These are phyloP conservation scores for Ophiostoma himal-ulmi DNA, from an alignment of 2,329 filamentous ascomycete species.

Conservation along the genomic window DNA sequence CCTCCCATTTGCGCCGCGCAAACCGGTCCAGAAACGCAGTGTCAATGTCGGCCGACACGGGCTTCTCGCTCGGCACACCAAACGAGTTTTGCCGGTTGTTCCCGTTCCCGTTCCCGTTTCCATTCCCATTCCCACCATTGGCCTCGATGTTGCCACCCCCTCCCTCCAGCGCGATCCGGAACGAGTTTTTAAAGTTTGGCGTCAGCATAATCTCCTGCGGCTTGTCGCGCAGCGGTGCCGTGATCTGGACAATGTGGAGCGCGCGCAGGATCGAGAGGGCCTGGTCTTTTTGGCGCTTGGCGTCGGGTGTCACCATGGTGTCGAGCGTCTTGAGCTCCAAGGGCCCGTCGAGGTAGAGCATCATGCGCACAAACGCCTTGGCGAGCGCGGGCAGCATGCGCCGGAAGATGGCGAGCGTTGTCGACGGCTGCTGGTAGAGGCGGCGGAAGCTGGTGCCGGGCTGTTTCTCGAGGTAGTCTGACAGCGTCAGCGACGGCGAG, in stretches of 20 bases:
- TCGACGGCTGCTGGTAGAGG: slow-evolving; percentile 93
- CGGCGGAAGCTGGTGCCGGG: slow-evolving; percentile 83
- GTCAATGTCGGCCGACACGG: slow-evolving; percentile 58
- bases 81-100: slow-evolving; percentile 83
- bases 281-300: slow-evolving; percentile 68
- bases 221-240: slow-evolving; percentile 53
- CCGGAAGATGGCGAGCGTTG: slow-evolving; percentile 88
- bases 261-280: slow-evolving; percentile 73
- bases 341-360: slow-evolving; percentile 82
- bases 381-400: slow-evolving; percentile 94
- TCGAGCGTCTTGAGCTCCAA: slow-evolving; percentile 77
- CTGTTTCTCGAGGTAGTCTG: slow-evolving; percentile 90
- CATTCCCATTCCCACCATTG: background rate
- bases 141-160: background rate
- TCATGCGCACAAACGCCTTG: slow-evolving; percentile 91
- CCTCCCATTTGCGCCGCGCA: slow-evolving; percentile 87
- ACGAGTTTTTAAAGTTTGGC: slow-evolving; percentile 72
- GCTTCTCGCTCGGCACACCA: slow-evolving; percentile 70
- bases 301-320: slow-evolving; percentile 68
- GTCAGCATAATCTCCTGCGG: slow-evolving; percentile 70
- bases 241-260: slow-evolving; percentile 77
- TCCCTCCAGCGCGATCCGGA: slow-evolving; percentile 82
- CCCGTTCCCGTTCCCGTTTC: background rate
- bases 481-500: slow-evolving; percentile 52
- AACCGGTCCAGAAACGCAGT: slow-evolving; percentile 74